phyloP scores from a whole-genome alignment of 106 monocot genomes.

The Allium sativum region DNA sequence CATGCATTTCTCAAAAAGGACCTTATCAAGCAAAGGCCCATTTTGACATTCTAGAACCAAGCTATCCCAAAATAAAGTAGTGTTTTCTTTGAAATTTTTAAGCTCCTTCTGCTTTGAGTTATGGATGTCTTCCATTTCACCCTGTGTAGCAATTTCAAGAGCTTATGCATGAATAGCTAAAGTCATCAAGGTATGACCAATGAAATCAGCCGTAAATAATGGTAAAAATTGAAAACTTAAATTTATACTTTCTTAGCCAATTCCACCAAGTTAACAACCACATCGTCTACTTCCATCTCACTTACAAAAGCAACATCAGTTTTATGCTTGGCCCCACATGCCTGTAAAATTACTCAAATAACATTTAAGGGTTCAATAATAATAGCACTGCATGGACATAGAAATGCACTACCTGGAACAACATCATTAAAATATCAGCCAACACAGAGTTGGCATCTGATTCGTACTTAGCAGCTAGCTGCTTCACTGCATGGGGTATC shows the following conservation, averaged over 20 bases:
- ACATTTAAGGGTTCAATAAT: background rate
- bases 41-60: slow-evolving; percentile 92
- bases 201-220: background rate
- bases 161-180: background rate
- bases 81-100: slow-evolving; percentile 85
- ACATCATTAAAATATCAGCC: slow-evolving; percentile 66
- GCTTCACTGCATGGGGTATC: slow-evolving; percentile 64
- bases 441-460: slow-evolving; percentile 53
- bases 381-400: slow-evolving; percentile 1
- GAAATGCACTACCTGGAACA: slow-evolving; percentile 68
- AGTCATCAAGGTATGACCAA: slow-evolving; percentile 23
- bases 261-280: slow-evolving; percentile 71
- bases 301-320: slow-evolving; percentile 50
- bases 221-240: background rate
- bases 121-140: slow-evolving; percentile 65
- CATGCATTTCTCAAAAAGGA: slow-evolving; percentile 84
- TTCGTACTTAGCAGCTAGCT: slow-evolving; percentile 76
- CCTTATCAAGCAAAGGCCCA: slow-evolving; percentile 85
- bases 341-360: slow-evolving; percentile 25
- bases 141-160: slow-evolving; percentile 18
- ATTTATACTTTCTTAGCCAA: slow-evolving; percentile 71
- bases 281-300: slow-evolving; percentile 77
- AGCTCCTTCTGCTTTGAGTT: slow-evolving; percentile 78
- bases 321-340: slow-evolving; percentile 85
- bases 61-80: slow-evolving; percentile 70